Base-by-base conservation (phyloP, 805 yeast genomes). In the Millerozyma acaciae region DNA sequence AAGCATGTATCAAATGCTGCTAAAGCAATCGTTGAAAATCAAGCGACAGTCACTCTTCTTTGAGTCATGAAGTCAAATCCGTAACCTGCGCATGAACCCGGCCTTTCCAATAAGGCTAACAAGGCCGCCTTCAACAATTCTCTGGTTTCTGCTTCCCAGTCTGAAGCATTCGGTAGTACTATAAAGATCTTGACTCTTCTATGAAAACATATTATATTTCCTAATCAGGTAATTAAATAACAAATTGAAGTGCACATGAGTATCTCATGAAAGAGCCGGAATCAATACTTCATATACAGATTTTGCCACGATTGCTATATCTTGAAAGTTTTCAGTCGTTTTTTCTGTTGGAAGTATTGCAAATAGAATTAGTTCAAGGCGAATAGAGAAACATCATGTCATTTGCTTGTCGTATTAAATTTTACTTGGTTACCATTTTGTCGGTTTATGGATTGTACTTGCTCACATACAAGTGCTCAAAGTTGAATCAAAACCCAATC, bases 391-490 rank as follows among this genome's bases (percentile, higher is more conserved):
- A 26, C 16, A 27, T 5, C n/a, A 27, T 27, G 30, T 16, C 21
- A 16, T 27, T 27, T 17, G 21, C 21, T 12, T 32, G 40, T 26
- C 32, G 29, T 21, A 16, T 34, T 21, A 38, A 30, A 28, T 26
- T 33, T 30, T 42, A 48, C 31, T 22, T 56, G 24, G 35, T 52
- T 29, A 40, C 58, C 20, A 39, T 56, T 31, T 34, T 60, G 27
- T 47, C 55, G 19, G 41, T 62, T 28, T 67, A 67, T 45, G 42
- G 57, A 21, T 40, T 56, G 24, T 67, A 67, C 53, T 61, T 67
- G 41, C 51, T 49, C 44, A 47, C 56, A 21, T 65, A 63, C 53
- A 66, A 66, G 48, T 67, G 73, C 47, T 53, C 48, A 28, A 39
- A 51, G 21, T 48, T 57, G 41, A 42, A 53, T 28, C 57, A 54